These are phyloP conservation scores for Coprinellus micaceus DNA, from an alignment of 768 basidiomycete species.

Conservation along the genomic window DNA sequence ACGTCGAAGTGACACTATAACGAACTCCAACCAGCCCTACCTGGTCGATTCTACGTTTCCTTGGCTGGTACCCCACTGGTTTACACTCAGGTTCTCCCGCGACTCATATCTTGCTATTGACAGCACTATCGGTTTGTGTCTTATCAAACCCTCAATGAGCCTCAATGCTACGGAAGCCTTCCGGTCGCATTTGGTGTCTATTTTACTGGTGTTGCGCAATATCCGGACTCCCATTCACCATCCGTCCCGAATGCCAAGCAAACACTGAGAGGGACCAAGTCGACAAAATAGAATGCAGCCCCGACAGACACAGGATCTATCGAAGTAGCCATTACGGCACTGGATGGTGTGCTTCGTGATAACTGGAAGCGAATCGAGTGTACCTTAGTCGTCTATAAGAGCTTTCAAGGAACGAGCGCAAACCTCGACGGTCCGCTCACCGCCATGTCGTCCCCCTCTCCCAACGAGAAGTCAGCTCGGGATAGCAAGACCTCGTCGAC, in stretches of 20 bases:
- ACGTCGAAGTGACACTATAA: no score
- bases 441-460: not conserved
- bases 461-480: not conserved
- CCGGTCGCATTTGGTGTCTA: not conserved
- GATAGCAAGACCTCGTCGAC: slow-evolving; percentile 2
- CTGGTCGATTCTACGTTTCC: no score
- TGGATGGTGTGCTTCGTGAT: slow-evolving; percentile 4
- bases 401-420: not conserved
- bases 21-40: no score
- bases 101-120: no score
- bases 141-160: not conserved
- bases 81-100: no score
- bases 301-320: no score
- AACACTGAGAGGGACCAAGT: no score
- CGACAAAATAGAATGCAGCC: no score
- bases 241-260: not conserved
- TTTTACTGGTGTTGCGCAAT: slow-evolving; percentile 2
- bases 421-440: not conserved
- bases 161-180: not conserved
- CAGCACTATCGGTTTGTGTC: no score
- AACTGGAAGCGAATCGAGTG: not conserved
- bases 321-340: not conserved
- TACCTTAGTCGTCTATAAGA: no score
- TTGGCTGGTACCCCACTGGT: no score
- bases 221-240: slow-evolving; percentile 1